Percentiles rank a stretch among this genome's conserved stretches.
Conservation (phyloP, 164 flowering plant species). For the Chimonanthus salicifolius region DNA sequence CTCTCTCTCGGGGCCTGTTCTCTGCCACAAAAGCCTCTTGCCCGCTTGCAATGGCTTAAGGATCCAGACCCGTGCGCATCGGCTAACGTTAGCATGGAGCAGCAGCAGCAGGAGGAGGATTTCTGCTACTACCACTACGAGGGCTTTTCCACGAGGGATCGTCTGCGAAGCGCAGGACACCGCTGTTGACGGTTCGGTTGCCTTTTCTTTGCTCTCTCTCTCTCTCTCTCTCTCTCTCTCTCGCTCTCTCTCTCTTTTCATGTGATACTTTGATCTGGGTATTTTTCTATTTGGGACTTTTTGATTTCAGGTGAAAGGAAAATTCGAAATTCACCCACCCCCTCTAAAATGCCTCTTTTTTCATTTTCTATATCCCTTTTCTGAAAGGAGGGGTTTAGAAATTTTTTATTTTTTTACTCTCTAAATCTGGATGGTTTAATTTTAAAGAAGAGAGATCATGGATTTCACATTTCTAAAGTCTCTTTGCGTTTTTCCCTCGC, state of each 20-base stretch:
- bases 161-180: conserved; percentile 70
- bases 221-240: background rate
- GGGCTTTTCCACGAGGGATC: conserved; percentile 26
- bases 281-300: too few relatives aligned
- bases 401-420: too few relatives aligned
- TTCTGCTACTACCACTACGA: background rate
- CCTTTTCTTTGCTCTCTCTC: background rate
- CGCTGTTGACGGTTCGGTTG: conserved; percentile 47
- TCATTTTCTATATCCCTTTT: too few relatives aligned
- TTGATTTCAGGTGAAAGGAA: too few relatives aligned
- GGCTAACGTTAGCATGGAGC: conserved; percentile 18
- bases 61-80: conserved; percentile 17
- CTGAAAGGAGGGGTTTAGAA: too few relatives aligned
- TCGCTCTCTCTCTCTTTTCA: background rate
- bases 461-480: too few relatives aligned
- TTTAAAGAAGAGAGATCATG: too few relatives aligned
- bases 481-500: too few relatives aligned
- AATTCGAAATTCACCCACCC: too few relatives aligned
- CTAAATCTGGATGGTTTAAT: too few relatives aligned
- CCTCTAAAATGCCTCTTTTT: too few relatives aligned
- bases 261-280: background rate
- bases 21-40: conserved; percentile 15
- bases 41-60: conserved; percentile 44
- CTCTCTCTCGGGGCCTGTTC: conserved; percentile 16
- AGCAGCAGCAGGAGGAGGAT: conserved; percentile 3